Evolutionary conservation across 1,139 yeast genomes (phyloP).

Genomic region (Taiozyma sp.): DNA sequence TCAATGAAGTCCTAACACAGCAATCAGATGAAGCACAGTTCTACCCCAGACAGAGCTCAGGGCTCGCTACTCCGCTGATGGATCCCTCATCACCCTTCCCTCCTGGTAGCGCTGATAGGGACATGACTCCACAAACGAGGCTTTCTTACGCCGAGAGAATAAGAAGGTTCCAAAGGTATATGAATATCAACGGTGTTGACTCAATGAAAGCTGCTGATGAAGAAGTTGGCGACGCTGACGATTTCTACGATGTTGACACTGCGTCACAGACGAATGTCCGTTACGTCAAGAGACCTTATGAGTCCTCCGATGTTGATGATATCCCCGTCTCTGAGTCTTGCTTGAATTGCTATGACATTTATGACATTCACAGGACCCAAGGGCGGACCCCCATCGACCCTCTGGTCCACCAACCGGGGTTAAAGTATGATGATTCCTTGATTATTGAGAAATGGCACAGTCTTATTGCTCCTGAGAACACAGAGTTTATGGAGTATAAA

Average conservation of each 20-base stretch:
- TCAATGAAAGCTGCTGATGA: slow-evolving; percentile 3
- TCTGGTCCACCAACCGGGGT: slow-evolving; percentile 1
- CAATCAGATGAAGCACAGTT: not conserved
- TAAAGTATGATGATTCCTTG: slow-evolving; percentile 14
- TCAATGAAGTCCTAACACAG: not conserved
- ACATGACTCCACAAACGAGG: not conserved
- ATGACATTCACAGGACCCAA: slow-evolving; percentile 15
- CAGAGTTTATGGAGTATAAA: slow-evolving; percentile 9
- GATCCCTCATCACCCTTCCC: slow-evolving; percentile 1
- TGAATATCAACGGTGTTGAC: slow-evolving; percentile 8
- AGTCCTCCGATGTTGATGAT: slow-evolving; percentile 3
- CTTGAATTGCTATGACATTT: slow-evolving; percentile 8
- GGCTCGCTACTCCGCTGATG: slow-evolving; percentile 1
- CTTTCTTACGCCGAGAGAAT: slow-evolving; percentile 10
- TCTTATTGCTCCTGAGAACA: not conserved
- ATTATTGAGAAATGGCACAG: not conserved
- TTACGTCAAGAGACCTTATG: slow-evolving; percentile 9
- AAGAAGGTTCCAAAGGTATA: slow-evolving; percentile 10
- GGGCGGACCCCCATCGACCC: not conserved
- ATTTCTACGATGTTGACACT: slow-evolving; percentile 5
- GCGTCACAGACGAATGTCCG: slow-evolving; percentile 6
- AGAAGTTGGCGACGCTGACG: slow-evolving; percentile 8
- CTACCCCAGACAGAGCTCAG: not conserved
- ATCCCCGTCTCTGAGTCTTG: slow-evolving; percentile 9
- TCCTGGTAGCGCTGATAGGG: not conserved